Percentiles rank a stretch among this genome's conserved stretches.
phyloP scores from a whole-genome alignment of 176 grass and related monocot species.

The Musa beccarii region DNA sequence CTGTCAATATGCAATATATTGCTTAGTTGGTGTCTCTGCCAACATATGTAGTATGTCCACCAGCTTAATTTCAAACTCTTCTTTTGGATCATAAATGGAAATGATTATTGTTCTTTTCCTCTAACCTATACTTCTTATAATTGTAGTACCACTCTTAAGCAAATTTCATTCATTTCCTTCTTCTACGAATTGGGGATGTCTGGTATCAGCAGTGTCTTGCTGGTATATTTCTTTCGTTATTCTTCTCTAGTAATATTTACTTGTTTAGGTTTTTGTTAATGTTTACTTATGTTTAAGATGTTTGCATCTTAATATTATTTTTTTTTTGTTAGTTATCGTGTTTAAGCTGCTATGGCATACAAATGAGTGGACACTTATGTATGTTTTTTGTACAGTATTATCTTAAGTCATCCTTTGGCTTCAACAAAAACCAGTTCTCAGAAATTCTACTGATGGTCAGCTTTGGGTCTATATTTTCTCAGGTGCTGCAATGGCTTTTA shows the following conservation, averaged over 20 bases:
- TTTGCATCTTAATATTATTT: background rate
- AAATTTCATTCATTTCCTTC: slow-evolving; percentile 61
- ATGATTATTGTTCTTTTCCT: background rate
- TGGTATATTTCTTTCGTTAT: slow-evolving; percentile 38
- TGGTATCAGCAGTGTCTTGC: slow-evolving; percentile 55
- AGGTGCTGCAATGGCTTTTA: slow-evolving; percentile 26
- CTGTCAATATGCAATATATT: background rate
- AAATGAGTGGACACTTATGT: background rate
- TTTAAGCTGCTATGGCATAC: background rate
- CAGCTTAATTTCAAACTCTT: background rate
- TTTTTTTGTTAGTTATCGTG: background rate
- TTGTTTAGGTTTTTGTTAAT: background rate
- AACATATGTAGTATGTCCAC: background rate
- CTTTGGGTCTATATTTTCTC: slow-evolving; percentile 74
- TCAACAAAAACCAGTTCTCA: slow-evolving; percentile 83
- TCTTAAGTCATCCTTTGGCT: slow-evolving; percentile 74
- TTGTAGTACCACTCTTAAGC: slow-evolving; percentile 46
- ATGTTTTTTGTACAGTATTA: slow-evolving; percentile 52
- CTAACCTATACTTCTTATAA: slow-evolving; percentile 15
- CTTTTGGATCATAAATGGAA: background rate
- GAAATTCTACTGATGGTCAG: slow-evolving; percentile 83
- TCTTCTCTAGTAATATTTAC: background rate
- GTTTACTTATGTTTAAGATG: background rate
- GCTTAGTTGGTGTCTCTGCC: background rate
- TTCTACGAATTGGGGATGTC: slow-evolving; percentile 82